Conservation (phyloP, 2,329 filamentous ascomycete genomes). For the Trichoderma atrobrunneum region DNA sequence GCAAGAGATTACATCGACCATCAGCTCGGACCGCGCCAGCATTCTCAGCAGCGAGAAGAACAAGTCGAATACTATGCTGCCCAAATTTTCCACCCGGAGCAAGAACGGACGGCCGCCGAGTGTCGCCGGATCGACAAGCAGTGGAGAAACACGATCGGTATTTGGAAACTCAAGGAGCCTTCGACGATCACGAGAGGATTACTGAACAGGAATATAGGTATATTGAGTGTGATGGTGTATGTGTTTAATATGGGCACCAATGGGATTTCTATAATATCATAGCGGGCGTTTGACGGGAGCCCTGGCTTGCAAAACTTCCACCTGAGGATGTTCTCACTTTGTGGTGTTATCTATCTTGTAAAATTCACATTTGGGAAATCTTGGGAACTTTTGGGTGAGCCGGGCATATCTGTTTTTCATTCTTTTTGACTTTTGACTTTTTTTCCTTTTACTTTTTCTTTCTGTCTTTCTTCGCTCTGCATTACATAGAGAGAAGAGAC, state of each 20-base stretch:
- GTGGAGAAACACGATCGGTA: slow-evolving; percentile 27
- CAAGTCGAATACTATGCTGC: slow-evolving; percentile 34
- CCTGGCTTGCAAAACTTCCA: background rate
- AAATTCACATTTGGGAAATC: background rate
- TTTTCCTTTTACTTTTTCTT: background rate
- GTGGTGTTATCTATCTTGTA: background rate
- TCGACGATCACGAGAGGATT: slow-evolving; percentile 4
- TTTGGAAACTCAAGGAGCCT: slow-evolving; percentile 22
- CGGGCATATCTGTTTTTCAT: background rate
- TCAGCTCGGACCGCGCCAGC: slow-evolving; percentile 31
- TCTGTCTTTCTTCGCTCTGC: background rate
- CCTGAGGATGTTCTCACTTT: background rate
- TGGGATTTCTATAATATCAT: background rate
- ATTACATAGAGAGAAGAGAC: background rate
- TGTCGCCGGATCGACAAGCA: slow-evolving; percentile 34
- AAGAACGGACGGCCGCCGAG: slow-evolving; percentile 33
- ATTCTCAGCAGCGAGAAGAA: slow-evolving; percentile 36
- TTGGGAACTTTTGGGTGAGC: background rate
- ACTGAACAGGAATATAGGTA: slow-evolving; percentile 11
- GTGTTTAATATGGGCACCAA: background rate
- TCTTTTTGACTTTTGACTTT: no score
- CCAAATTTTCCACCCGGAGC: slow-evolving; percentile 36
- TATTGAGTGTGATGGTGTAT: background rate
- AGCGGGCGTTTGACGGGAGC: background rate
- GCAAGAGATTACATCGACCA: slow-evolving; percentile 32